phyloP scores from a whole-genome alignment of 2,329 filamentous ascomycete genomes.

The Leptographium galeiforme region DNA sequence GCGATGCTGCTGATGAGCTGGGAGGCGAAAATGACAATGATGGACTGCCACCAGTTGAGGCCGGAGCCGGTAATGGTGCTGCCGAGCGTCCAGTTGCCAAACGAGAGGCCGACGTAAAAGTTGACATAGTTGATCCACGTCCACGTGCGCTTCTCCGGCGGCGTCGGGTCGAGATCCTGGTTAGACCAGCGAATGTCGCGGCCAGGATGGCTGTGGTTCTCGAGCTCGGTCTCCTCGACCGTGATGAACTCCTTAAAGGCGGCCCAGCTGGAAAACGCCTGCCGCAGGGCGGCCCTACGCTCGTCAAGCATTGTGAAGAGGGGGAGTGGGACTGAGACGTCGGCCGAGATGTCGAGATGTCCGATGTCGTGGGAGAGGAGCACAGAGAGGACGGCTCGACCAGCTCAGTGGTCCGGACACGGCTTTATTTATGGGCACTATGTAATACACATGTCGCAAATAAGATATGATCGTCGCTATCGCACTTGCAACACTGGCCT shows the following conservation, averaged over 20 bases:
- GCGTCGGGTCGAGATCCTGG: slow-evolving; percentile 23
- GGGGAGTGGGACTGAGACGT: too few species aligned
- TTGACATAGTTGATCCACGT: slow-evolving; percentile 25
- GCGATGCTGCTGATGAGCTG: slow-evolving; percentile 27
- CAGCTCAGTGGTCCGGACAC: too few species aligned
- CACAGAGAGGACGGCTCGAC: too few species aligned
- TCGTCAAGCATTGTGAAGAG: neutral
- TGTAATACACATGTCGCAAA: too few species aligned
- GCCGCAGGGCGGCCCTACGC: slow-evolving; percentile 23
- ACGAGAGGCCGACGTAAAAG: slow-evolving; percentile 25
- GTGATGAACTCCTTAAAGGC: slow-evolving; percentile 4
- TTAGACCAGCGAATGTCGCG: slow-evolving; percentile 5
- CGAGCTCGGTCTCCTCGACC: slow-evolving; percentile 4
- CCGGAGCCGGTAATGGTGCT: slow-evolving; percentile 23
- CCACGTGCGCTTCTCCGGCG: slow-evolving; percentile 24
- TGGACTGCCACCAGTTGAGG: slow-evolving; percentile 29
- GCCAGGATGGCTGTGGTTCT: slow-evolving; percentile 5
- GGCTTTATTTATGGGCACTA: too few species aligned
- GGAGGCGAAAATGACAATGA: slow-evolving; percentile 28
- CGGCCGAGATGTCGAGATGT: too few species aligned
- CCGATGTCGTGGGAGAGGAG: too few species aligned
- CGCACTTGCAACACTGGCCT: neutral
- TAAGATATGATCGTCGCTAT: too few species aligned
- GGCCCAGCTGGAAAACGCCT: slow-evolving; percentile 3
- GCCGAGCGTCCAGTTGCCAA: slow-evolving; percentile 28